Percentiles rank a stretch among this genome's conserved stretches.
These are phyloP conservation scores for Termitomyces sp. DNA, from an alignment of 768 basidiomycete genomes.

Conservation along the genomic window DNA sequence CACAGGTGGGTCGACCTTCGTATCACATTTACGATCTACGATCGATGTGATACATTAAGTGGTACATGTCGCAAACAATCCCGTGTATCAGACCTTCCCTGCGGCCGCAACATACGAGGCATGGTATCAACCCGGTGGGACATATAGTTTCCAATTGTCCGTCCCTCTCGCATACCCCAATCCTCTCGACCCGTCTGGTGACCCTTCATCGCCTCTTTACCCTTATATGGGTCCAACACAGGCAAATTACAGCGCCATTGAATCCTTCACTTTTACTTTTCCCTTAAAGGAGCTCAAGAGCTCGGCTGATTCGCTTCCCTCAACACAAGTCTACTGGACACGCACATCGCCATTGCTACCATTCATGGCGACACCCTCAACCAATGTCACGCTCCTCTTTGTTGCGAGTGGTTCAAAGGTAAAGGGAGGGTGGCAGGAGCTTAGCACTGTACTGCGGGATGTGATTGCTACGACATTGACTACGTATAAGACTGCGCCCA, in stretches of 20 bases:
- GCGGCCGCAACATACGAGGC: constrained; percentile 3
- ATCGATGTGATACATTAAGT: background rate
- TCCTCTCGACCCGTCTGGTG: constrained; percentile 14
- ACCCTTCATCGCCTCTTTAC: constrained; percentile 11
- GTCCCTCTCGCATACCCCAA: constrained; percentile 17
- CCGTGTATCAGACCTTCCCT: constrained; percentile 16
- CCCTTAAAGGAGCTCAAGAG: constrained; percentile 4
- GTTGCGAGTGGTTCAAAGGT: constrained; percentile 9
- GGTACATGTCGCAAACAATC: constrained; percentile 16
- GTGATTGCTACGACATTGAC: constrained; percentile 7
- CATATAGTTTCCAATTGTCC: constrained; percentile 10
- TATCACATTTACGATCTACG: background rate
- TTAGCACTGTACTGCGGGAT: constrained; percentile 1
- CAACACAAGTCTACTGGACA: constrained; percentile 13
- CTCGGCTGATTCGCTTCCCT: constrained; percentile 4
- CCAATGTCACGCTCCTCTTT: constrained; percentile 5
- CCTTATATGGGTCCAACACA: constrained; percentile 13
- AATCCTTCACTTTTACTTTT: constrained; percentile 17
- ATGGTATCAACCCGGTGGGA: constrained; percentile 10
- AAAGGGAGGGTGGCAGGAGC: background rate
- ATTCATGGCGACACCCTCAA: constrained; percentile 12
- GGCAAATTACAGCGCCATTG: constrained; percentile 13
- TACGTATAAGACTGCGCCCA: constrained; percentile 10
- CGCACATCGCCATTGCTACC: constrained; percentile 11
- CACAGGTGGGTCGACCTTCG: constrained; percentile 3